Evolutionary conservation across 768 basidiomycete genomes (phyloP).

Genomic region (Postia placenta): DNA sequence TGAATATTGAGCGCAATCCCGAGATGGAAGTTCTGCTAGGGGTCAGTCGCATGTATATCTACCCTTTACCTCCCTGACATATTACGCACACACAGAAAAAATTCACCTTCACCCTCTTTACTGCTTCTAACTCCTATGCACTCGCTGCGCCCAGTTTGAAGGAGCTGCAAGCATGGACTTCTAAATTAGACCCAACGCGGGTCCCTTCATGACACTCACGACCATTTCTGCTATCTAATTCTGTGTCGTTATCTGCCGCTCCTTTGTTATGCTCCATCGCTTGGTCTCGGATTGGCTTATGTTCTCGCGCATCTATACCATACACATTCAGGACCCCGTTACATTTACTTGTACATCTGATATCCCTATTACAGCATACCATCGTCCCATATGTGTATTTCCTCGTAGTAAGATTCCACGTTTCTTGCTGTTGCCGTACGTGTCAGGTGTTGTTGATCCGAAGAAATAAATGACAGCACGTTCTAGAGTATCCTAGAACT

Average conservation of each 20-base stretch:
- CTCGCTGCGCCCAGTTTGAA: constrained; percentile 76
- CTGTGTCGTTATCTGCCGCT: constrained; percentile 7
- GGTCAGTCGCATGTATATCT: constrained; percentile 40
- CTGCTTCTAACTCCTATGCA: constrained; percentile 87
- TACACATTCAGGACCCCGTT: constrained; percentile 7
- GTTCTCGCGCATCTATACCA: constrained; percentile 14
- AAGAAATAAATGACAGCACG: too few species aligned
- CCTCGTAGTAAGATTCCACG: constrained; percentile 9
- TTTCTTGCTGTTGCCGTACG: not conserved
- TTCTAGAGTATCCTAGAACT: too few species aligned
- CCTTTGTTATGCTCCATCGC: constrained; percentile 15
- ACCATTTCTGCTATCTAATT: constrained; percentile 1
- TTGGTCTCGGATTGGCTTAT: constrained; percentile 3
- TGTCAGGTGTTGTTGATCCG: too few species aligned
- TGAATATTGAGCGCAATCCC: constrained; percentile 80
- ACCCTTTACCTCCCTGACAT: not conserved
- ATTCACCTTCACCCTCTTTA: constrained; percentile 87
- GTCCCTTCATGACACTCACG: constrained; percentile 15
- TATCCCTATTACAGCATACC: constrained; percentile 18
- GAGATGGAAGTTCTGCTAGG: constrained; percentile 85
- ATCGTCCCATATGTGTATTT: constrained; percentile 11
- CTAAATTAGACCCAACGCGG: constrained; percentile 80
- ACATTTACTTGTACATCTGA: constrained; percentile 17
- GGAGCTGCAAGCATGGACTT: constrained; percentile 81
- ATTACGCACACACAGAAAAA: constrained; percentile 58